Conservation (phyloP, 1,284 basidiomycete species). For the Cyathus olla region DNA sequence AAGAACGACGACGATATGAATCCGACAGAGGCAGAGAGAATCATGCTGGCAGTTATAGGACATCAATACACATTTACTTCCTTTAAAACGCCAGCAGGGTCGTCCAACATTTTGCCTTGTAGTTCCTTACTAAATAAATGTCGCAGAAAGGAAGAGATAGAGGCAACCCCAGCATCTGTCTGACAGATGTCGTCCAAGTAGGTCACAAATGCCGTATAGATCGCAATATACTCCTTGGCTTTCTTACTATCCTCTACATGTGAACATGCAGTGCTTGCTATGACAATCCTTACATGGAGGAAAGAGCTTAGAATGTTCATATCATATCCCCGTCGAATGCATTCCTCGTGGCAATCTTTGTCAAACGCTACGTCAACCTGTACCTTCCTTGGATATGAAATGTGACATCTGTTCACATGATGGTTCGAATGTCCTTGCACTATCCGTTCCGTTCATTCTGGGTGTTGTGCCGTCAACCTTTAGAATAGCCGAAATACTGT, state of each 20-base stretch:
- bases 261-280: not conserved
- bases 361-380: not conserved
- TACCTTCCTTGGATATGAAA: not conserved
- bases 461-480: too few species aligned
- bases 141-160: conserved; percentile 31
- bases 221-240: conserved; percentile 30
- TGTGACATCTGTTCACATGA: not conserved
- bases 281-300: not conserved
- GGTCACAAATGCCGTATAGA: conserved; percentile 37
- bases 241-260: not conserved
- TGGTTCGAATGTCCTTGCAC: too few species aligned
- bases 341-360: not conserved
- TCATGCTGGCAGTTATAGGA: conserved; percentile 32
- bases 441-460: too few species aligned
- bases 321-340: not conserved
- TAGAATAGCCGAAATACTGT: too few species aligned
- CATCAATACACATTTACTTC: conserved; percentile 25
- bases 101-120: conserved; percentile 36
- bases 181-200: conserved; percentile 36
- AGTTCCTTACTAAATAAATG: conserved; percentile 24
- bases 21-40: conserved; percentile 34
- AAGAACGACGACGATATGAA: conserved; percentile 33
- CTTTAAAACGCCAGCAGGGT: conserved; percentile 30
- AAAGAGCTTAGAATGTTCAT: not conserved
- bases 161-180: conserved; percentile 17